Evolutionary conservation across 352 stramenopile genomes (phyloP).

Genomic region (Phytophthora tubulina): DNA sequence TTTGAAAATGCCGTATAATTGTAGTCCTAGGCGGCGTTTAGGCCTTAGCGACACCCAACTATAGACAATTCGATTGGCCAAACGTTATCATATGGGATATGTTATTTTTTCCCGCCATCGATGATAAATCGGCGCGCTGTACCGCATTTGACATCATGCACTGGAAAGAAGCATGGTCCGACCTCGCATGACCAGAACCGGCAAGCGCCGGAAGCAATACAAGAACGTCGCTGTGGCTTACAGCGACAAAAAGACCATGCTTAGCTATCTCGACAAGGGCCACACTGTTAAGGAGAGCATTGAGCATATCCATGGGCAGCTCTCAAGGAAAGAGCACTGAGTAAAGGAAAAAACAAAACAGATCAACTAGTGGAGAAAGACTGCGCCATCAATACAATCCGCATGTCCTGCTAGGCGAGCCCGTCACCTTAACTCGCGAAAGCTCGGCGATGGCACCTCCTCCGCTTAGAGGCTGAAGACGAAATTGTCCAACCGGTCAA

Average conservation of each 20-base stretch:
- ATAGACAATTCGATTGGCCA: no score
- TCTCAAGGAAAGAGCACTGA: neutral
- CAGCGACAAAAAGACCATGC: constrained; percentile 1
- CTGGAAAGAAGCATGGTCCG: no score
- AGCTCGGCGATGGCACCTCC: neutral
- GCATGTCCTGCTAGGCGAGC: no score
- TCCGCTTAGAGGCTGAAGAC: neutral
- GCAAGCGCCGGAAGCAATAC: constrained; percentile 10
- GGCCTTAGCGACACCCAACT: no score
- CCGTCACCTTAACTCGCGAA: no score
- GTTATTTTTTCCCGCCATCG: no score
- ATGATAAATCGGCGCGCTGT: no score
- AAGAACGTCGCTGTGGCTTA: constrained; percentile 1
- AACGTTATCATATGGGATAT: no score
- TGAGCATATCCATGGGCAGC: neutral
- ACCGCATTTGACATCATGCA: no score
- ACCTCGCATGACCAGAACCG: neutral
- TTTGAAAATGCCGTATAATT: no score
- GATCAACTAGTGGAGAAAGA: neutral
- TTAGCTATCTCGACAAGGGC: constrained; percentile 4
- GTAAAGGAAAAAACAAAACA: neutral
- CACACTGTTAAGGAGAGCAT: neutral
- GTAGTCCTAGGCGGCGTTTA: no score
- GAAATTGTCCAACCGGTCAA: neutral
- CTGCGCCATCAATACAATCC: no score